Evolutionary conservation across 331 rosid genomes (phyloP), one percentile per base, ranked within the genome.

Genomic region (Spiraea crenata): DNA sequence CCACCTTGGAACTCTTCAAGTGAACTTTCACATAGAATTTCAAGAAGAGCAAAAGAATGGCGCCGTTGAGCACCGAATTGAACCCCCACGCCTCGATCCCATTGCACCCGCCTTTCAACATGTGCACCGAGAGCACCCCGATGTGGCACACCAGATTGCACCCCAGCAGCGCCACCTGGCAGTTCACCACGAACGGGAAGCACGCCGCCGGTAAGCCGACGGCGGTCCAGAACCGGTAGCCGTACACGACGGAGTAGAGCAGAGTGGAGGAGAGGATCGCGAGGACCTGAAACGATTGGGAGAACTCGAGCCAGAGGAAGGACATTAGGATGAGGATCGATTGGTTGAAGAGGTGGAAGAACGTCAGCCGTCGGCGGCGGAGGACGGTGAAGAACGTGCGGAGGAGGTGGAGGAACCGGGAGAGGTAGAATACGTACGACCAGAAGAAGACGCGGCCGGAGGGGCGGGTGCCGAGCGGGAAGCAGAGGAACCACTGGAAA

Each of bases 401-500:
- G 35, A 76, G 2, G 82, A 93, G 90, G 59, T 86, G 92, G 50
- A 90, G 75, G 80, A 87, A 89, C 1, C 96, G 92, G 17, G 97
- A 82, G 52, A 93, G 60, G 82, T 93, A 93, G 79, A 81, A 90
- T 5, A 76, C 56, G 79, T 93, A 90, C 2, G 97, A 93, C 98
- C 98, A 90, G 90, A 90, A 93, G 84, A 93, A 93, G 12, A 93
- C 96, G 58, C 98, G 96, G 0, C 98, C 98, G 0, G 96, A 84
- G 4, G 98, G 86, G 0, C 97, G 93, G 6, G 96, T 90, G 0
- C 98, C 98, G 3, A 87, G 77, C 0, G 98, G 98, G 79, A 93
- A 93, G 56, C 98, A 93, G 34, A 93, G 89, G 45, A 93, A 86
- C 98, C 98, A 93, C 40, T 93, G 95, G 35, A 93, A 49, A 0